Evolutionary conservation across 352 stramenopile species (phyloP), one percentile per base, ranked within the genome.

Genomic region (Phytophthora kernoviae): DNA sequence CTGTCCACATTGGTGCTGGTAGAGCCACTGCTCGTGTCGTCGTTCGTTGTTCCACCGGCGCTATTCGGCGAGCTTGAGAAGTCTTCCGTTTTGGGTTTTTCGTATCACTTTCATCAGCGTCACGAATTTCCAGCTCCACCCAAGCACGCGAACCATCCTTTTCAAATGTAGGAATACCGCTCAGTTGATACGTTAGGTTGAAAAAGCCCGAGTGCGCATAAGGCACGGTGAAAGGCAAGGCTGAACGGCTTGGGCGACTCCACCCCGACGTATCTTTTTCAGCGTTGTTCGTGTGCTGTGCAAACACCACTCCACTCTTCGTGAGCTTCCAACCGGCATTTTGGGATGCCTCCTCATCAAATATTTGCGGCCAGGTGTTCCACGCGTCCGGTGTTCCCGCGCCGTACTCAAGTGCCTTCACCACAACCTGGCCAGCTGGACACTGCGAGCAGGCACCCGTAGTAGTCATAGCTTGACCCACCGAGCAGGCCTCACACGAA

Each of bases 121-220:
- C 67, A 5, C 52, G 67, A 7, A 87, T 63, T 58, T 92, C 78
- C 12, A 92, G 57, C 59, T 90, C 82, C 20, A 92, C 60, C 82
- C 82, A 92, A n/a, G 80, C 82, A 27, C 80, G 80, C 6, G 65
- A 67, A 2, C 77, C 78, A n/a, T 84, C 71, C 4, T 60, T 68
- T 43, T 67, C 81, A 52, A 90, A 90, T 0, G 83, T 90, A 1
- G 83, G 83, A 2, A 93, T 70, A 22, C 83, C 73, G 17, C 74
- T 70, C 11, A 93, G 56, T 27, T 75, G 52, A 48, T 93, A 93
- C 27, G 80, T 93, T 21, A 93, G 26, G 54, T 90, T 82, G 8
- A 93, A 34, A 26, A 48, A 78, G 2, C 78, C 82, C 2, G 68
- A 87, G 56, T 85, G 71, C 27, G 67, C 51, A 33, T 78, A 90